These are phyloP conservation scores for Gossypium schwendimanii DNA, from an alignment of 441 rosid species.

Conservation along the genomic window DNA sequence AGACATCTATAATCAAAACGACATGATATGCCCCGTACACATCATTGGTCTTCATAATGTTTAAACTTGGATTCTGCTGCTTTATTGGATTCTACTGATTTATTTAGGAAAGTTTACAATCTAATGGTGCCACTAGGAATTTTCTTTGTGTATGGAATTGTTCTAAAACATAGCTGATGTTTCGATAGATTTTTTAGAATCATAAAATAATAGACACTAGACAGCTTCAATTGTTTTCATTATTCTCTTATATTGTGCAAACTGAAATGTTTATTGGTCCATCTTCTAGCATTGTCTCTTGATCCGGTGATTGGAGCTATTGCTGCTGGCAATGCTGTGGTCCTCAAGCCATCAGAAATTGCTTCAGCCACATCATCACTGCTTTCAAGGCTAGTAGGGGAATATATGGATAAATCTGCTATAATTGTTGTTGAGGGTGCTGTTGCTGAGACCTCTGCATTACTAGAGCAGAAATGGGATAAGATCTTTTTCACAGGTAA, in stretches of 20 bases:
- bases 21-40: background rate
- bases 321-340: constrained; percentile 68
- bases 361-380: constrained; percentile 56
- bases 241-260: background rate
- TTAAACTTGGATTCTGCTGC: background rate
- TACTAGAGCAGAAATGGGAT: constrained; percentile 64
- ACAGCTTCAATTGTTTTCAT: background rate
- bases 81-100: background rate
- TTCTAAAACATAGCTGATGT: background rate
- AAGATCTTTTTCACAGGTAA: constrained; percentile 66
- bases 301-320: constrained; percentile 70
- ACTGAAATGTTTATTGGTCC: background rate
- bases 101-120: background rate
- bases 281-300: constrained; percentile 46
- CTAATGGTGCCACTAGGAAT: background rate
- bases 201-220: background rate
- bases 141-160: background rate
- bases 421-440: constrained; percentile 55
- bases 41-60: background rate
- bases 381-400: constrained; percentile 34
- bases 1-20: background rate
- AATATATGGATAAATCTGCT: constrained; percentile 39
- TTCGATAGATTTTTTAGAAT: background rate
- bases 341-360: constrained; percentile 61
- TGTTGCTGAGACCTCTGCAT: constrained; percentile 45